Conservation (phyloP, 305 asterid genomes). For the Fraxinus xanthoxyloides region DNA sequence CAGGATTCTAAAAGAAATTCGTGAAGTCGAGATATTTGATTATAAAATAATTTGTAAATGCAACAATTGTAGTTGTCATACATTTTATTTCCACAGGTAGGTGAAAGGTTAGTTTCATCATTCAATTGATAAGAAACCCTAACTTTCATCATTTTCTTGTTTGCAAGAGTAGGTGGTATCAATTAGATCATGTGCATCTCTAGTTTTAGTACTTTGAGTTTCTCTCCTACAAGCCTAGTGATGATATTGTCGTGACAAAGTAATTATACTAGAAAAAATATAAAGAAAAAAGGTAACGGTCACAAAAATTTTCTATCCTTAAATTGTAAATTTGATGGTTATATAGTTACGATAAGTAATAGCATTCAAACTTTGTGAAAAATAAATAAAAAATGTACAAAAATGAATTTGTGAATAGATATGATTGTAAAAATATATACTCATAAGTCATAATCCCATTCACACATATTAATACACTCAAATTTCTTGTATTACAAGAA, state of each 20-base stretch:
- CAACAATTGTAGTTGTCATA: not conserved
- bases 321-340: not conserved
- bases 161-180: constrained; percentile 1
- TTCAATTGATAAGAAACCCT: not conserved
- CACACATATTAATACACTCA: not conserved
- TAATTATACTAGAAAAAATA: not conserved
- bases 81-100: not conserved
- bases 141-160: not conserved
- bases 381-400: not conserved
- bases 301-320: not conserved
- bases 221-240: not conserved
- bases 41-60: not conserved
- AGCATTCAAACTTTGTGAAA: not conserved
- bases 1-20: not conserved
- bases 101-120: constrained; percentile 20
- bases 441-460: too few relatives aligned
- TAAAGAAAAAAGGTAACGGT: not conserved
- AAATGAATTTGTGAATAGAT: not conserved
- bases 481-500: not conserved
- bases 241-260: not conserved
- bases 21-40: not conserved
- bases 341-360: not conserved
- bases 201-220: not conserved
- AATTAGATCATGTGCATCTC: not conserved
- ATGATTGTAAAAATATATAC: not conserved